These are phyloP conservation scores for Colletotrichum brevisporum DNA, from an alignment of 2,329 filamentous ascomycete genomes.

Conservation along the genomic window DNA sequence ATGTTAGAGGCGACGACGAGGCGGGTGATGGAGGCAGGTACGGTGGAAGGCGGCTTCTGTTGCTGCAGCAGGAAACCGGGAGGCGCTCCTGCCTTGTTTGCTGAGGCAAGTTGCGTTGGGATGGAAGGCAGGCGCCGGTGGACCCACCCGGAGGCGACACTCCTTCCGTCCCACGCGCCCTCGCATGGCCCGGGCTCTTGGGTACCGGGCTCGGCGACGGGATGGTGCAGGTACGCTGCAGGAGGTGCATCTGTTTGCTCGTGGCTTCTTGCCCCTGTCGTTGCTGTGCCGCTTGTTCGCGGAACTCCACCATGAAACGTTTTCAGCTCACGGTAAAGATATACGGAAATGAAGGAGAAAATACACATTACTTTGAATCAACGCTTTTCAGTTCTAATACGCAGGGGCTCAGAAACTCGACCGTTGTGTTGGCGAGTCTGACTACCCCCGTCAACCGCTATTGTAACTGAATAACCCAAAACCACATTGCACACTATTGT, in stretches of 20 bases:
- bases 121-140: constrained; percentile 13
- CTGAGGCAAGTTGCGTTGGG: neutral
- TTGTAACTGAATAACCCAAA: too few relatives aligned
- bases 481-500: accelerated
- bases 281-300: too few relatives aligned
- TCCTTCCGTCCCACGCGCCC: constrained; percentile 1
- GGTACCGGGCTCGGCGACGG: constrained; percentile 8
- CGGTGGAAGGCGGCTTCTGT: neutral
- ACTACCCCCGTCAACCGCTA: too few relatives aligned
- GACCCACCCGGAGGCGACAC: constrained; percentile 9
- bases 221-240: constrained; percentile 5
- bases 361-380: too few relatives aligned
- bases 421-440: too few relatives aligned
- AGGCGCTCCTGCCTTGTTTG: constrained; percentile 26
- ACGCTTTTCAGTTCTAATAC: too few relatives aligned
- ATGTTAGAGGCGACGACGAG: neutral
- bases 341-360: too few relatives aligned
- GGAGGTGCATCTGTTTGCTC: too few relatives aligned
- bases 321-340: too few relatives aligned
- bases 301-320: too few relatives aligned
- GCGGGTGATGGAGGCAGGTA: neutral
- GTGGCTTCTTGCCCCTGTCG: neutral
- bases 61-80: neutral
- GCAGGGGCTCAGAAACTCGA: too few relatives aligned
- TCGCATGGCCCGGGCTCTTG: constrained; percentile 7